These are phyloP conservation scores for Plasmodium inui DNA, from an alignment of 169 alveolate species.

Conservation along the genomic window DNA sequence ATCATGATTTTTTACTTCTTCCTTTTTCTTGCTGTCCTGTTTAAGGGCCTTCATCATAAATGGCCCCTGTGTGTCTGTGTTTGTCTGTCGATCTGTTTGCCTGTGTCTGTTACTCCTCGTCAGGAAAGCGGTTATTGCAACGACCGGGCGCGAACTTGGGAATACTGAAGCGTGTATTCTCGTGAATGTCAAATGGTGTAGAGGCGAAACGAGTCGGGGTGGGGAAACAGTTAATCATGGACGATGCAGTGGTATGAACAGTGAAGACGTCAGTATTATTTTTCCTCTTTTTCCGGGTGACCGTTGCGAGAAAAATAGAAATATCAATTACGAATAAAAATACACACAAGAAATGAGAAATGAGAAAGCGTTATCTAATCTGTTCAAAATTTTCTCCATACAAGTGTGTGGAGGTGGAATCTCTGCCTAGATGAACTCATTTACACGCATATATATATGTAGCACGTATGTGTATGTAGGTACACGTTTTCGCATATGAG, in stretches of 20 bases:
- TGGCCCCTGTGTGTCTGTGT: not conserved
- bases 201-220: not conserved
- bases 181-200: not conserved
- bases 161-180: not conserved
- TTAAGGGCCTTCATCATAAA: constrained; percentile 27
- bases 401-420: not conserved
- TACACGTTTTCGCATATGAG: not conserved
- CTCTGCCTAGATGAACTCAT: not conserved
- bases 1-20: constrained; percentile 13
- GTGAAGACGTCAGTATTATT: not conserved
- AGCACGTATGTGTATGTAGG: constrained; percentile 15
- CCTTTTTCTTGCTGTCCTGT: constrained; percentile 6
- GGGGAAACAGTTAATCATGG: not conserved
- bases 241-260: not conserved
- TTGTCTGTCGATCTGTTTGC: not conserved
- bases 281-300: not conserved
- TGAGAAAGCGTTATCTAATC: not conserved
- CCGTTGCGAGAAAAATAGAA: not conserved
- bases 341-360: not conserved
- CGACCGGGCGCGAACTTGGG: not conserved
- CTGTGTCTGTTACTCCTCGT: not conserved
- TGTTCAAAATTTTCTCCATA: not conserved
- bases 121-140: not conserved
- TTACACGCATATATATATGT: not conserved
- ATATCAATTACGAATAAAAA: not conserved